Evolutionary conservation across 805 yeast species (phyloP).

Genomic region (Yarrowia hollandica): DNA sequence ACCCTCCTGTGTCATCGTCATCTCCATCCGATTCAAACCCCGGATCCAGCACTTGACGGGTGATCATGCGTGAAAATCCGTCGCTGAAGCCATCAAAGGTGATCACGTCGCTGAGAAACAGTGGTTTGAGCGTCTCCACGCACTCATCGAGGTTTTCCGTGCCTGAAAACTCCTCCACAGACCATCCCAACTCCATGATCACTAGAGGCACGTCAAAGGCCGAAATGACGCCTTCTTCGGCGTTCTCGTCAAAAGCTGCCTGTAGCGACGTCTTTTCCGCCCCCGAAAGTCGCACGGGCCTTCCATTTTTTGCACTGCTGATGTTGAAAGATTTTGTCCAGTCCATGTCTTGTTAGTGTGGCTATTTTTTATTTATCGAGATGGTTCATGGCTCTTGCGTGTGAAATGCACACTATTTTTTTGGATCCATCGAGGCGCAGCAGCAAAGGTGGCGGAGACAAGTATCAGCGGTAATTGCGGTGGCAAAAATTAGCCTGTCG

Average conservation of each 20-base stretch:
- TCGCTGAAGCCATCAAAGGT: conserved; percentile 13
- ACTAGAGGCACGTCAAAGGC: conserved; percentile 16
- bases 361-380: not conserved
- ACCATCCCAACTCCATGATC: conserved; percentile 24
- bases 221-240: conserved; percentile 9
- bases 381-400: not conserved
- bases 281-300: conserved; percentile 17
- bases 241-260: not conserved
- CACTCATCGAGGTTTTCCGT: conserved; percentile 11
- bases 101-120: not conserved
- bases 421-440: conserved; percentile 9
- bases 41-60: conserved; percentile 2
- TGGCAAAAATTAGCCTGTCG: too few species aligned
- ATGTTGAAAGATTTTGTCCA: conserved; percentile 17
- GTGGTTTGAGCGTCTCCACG: not conserved
- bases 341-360: too few species aligned
- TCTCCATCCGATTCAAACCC: not conserved
- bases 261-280: not conserved
- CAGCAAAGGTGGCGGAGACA: too few species aligned
- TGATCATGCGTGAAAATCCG: conserved; percentile 22
- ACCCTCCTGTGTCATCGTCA: not conserved
- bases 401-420: not conserved
- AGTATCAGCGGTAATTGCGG: too few species aligned
- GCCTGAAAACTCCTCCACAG: conserved; percentile 20
- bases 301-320: conserved; percentile 9